Conservation (phyloP, 2,329 filamentous ascomycete genomes). For the Tolypocladium nubicola region DNA sequence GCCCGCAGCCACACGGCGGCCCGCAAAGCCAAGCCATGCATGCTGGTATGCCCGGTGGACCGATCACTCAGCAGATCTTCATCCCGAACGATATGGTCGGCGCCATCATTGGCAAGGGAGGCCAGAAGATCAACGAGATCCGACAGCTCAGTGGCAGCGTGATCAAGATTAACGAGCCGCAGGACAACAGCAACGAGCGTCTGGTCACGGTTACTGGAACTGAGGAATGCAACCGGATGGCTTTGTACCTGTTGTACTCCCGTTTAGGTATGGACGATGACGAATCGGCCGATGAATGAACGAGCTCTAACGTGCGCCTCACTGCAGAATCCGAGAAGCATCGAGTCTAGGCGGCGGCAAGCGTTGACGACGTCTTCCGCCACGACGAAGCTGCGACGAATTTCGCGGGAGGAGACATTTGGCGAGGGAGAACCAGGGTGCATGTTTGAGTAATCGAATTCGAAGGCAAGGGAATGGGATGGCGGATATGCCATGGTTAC, state of each 20-base stretch:
- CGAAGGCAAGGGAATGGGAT: not conserved
- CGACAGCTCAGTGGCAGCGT: conserved; percentile 93
- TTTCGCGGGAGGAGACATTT: not conserved
- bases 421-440: not conserved
- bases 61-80: conserved; percentile 95
- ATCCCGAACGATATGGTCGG: conserved; percentile 99
- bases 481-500: not conserved
- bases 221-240: conserved; percentile 98
- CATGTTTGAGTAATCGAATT: not conserved
- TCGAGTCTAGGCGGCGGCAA: conserved; percentile 21
- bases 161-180: conserved; percentile 99
- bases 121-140: conserved; percentile 99
- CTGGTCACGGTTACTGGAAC: conserved; percentile 96
- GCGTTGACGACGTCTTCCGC: not conserved
- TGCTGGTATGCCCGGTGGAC: conserved; percentile 45
- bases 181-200: conserved; percentile 97
- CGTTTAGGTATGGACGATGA: conserved; percentile 64
- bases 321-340: conserved; percentile 33
- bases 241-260: conserved; percentile 98
- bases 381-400: not conserved
- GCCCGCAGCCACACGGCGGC: conserved; percentile 47
- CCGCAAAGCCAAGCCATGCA: conserved; percentile 68
- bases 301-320: not conserved
- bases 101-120: conserved; percentile 96
- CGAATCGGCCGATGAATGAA: conserved; percentile 11